Evolutionary conservation across 2,329 filamentous ascomycete genomes (phyloP), one percentile per base, ranked within the genome.

Genomic region (Trichothecium roseum): DNA sequence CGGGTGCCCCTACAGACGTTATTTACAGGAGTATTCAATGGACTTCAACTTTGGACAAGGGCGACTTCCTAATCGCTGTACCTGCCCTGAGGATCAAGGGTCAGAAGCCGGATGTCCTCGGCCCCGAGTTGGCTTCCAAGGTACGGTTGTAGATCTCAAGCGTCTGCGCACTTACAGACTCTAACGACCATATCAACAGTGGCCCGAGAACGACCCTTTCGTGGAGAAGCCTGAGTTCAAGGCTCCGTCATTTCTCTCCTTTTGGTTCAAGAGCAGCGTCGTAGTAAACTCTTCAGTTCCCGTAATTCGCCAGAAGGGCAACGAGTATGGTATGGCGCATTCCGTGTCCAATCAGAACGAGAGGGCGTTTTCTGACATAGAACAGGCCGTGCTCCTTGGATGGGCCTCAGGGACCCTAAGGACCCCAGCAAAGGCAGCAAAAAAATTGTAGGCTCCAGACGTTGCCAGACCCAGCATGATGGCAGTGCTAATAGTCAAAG

Each of bases 81-180:
- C 83, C 86, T 13, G 82, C 84, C n/a, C 69, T 94, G 43, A 72
- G 85, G 42, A 60, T 89, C 50, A 89, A 82, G 61, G 78, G 78
- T 43, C 68, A 68, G 55, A 82, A 82, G 54, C 76, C 78, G 9
- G 63, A 67, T 41, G 74, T 72, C 45, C 61, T 82, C 35, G 77
- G 72, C 10, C 56, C 63, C 42, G 70, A 83, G 51, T 81, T 76
- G 74, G 62, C 64, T 26, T 63, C 63, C 24, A 73, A 79, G 64
- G 78, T 78, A 46, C 37, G 48, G 32, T 17, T 17, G 10, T 24
- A 10, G 20, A 24, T 24, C 6, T 24, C 20, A 35, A 45, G 30
- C 28, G 32, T 32, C 32, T 35, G 18, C 9, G 12, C 18, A 10
- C 10, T 24, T 24, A 10, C 20, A 24, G 10, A 24, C 15, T 38